Percentiles rank a stretch among this genome's conserved stretches.
Evolutionary conservation across 2,329 filamentous ascomycete species (phyloP).

Genomic region (Aspergillus sojae): DNA sequence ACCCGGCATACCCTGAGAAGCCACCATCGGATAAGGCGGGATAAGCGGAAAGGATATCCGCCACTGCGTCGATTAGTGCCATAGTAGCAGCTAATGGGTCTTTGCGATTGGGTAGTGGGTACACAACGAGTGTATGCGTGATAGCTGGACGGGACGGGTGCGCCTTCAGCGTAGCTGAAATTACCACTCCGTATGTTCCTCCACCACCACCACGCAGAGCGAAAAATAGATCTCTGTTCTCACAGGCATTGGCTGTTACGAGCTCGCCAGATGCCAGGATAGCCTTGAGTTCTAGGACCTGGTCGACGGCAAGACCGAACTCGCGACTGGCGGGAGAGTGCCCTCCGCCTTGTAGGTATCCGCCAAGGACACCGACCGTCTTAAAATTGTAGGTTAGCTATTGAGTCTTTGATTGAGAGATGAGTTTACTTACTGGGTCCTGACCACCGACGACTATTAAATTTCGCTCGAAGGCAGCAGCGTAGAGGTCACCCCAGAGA

Average conservation of each 20-base stretch:
- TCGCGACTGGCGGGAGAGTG: slow-evolving; percentile 12
- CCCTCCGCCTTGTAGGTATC: slow-evolving; percentile 13
- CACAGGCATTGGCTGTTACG: background rate
- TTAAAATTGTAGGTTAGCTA: background rate
- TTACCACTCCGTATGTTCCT: background rate
- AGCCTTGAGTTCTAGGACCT: background rate
- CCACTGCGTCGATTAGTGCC: background rate
- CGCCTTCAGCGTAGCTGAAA: background rate
- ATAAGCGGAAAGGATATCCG: background rate
- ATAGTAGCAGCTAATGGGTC: background rate
- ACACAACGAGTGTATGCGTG: background rate
- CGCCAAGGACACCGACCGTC: slow-evolving; percentile 14
- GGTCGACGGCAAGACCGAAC: slow-evolving; percentile 3
- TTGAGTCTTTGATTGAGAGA: too few species aligned
- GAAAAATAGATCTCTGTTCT: background rate
- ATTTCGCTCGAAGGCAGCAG: slow-evolving; percentile 9
- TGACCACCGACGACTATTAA: slow-evolving; percentile 12
- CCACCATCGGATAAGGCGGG: background rate
- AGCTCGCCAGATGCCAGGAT: background rate
- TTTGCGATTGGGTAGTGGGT: background rate
- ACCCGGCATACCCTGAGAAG: slow-evolving; percentile 1
- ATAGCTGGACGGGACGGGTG: background rate
- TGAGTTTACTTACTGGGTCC: slow-evolving; percentile 3
- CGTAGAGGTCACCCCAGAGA: slow-evolving; percentile 15
- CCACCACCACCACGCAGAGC: background rate